Evolutionary conservation across 805 yeast species (phyloP), one percentile per base, ranked within the genome.

Genomic region (Saccharomycopsis sp.): DNA sequence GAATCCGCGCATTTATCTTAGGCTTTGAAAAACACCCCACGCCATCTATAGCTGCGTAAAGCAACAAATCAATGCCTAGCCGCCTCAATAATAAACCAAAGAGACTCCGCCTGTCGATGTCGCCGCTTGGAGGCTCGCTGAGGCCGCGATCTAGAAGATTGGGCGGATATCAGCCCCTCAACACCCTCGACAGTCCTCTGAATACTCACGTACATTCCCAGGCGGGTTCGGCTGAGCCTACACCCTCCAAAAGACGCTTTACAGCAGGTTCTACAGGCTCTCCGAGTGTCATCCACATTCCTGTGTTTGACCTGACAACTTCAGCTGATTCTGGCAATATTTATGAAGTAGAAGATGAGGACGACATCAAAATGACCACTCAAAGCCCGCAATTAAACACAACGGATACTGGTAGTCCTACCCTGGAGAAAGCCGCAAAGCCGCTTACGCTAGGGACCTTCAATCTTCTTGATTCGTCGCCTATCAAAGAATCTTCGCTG

Each of bases 161-260:
- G 38, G 38, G 38, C 22, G 49, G 49, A 44, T 44, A 17, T 44
- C 49, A 44, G 22, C 49, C 49, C 19, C 9, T 44, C 5, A 44
- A 44, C 49, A 44, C 49, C 22, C 22, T 44, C 8, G 49, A 44
- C 49, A 44, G 49, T 44, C 49, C 49, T 17, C 49, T 44, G 22
- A 12, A 29, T 5, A 12, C 38, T 12, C 38, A 29, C 38, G 38
- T n/a, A n/a, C n/a, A n/a, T n/a, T n/a, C n/a, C n/a, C n/a, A n/a
- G n/a, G n/a, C n/a, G n/a, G n/a, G n/a, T 29, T 29, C 38, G 12
- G 38, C 38, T 7, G 38, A 29, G 12, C 5, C 38, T 12, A 29
- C 38, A 12, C 38, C 38, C 38, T 29, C 38, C 5, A 29, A 29
- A 12, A 29, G 38, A 12, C n/a, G n/a, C n/a, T n/a, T n/a, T n/a